phyloP scores from a whole-genome alignment of 192 early-diverging fungal genomes.

The Podila clonocystis region DNA sequence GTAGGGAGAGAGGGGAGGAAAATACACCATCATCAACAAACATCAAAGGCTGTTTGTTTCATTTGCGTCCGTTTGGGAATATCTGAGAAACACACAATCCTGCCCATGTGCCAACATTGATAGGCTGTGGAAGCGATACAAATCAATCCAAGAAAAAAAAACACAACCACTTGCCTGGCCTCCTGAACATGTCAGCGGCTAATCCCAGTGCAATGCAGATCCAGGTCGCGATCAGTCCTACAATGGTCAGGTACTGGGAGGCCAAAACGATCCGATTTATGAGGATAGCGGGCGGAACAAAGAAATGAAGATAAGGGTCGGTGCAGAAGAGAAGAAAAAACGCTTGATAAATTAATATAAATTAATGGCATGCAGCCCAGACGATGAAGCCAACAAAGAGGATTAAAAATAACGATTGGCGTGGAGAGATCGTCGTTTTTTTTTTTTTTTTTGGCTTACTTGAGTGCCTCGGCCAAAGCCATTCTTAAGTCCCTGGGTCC shows the following conservation, averaged over 20 bases:
- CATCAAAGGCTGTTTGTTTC: no score
- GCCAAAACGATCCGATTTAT: neutral
- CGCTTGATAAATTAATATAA: neutral
- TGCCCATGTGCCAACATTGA: no score
- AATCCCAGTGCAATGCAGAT: conserved; percentile 6
- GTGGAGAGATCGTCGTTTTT: neutral
- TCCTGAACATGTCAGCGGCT: conserved; percentile 5
- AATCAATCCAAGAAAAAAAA: no score
- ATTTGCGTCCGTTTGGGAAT: no score
- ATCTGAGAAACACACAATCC: no score
- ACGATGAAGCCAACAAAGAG: neutral
- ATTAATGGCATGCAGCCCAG: neutral
- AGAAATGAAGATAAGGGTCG: no score
- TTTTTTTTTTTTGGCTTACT: conserved; percentile 20
- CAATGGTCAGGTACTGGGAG: conserved; percentile 27
- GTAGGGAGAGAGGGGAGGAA: no score
- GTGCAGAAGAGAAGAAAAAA: conserved; percentile 3
- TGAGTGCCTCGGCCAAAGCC: conserved; percentile 33
- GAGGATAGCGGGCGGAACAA: neutral
- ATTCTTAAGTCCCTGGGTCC: neutral
- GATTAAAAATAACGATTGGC: conserved; percentile 3
- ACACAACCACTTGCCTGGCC: neutral
- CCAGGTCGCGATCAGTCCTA: conserved; percentile 15
- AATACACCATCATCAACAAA: no score
- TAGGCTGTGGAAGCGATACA: no score